Evolutionary conservation across 2,329 filamentous ascomycete genomes (phyloP), one percentile per base, ranked within the genome.

Genomic region (Parasarocladium wereldwijsianum): DNA sequence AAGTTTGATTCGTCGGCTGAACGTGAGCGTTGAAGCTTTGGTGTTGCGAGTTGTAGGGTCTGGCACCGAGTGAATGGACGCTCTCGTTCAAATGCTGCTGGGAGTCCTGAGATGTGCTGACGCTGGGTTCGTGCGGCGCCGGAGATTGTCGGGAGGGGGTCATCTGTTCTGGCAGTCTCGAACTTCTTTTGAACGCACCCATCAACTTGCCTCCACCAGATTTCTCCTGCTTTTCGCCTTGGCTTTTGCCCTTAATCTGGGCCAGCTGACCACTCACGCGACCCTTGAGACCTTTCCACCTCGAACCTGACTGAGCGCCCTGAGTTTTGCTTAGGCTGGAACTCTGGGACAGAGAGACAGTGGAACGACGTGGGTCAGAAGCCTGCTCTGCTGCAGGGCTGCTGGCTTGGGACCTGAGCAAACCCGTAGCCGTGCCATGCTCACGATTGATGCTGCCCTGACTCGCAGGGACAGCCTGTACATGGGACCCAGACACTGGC

Each of bases 281-380:
- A 18, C 43, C 51, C 32, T 33, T 49, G 12, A 54, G 26, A 3
- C 43, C 49, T 33, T 50, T 54, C 51, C 49, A 52, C 24, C 44
- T 47, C 4, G 45, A 50, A 5, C 41, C 41, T 10, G 43, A 37
- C 17, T 39, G 38, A 8, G 38, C 38, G 19, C 22, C 26, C 28
- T 32, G 22, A 9, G 32, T 19, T 14, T 24, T 23, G 4, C 23
- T 24, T 19, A 26, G 31, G 11, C n/a, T 32, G 17, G 24, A 32
- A 24, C 31, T 32, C 19, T 22, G 24, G 6, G 25, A 27, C 5
- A 26, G 23, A 24, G 17, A 26, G 17, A 26, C 21, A 4, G 31
- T 26, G 8, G 18, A 26, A 10, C 27, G 31, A 3, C 24, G 31
- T 4, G 31, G 21, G 3, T 17, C 20, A 17, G 32, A 9, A 17